These are phyloP conservation scores for Haplographium delicatum DNA, from an alignment of 495 filamentous ascomycete genomes.

Conservation along the genomic window DNA sequence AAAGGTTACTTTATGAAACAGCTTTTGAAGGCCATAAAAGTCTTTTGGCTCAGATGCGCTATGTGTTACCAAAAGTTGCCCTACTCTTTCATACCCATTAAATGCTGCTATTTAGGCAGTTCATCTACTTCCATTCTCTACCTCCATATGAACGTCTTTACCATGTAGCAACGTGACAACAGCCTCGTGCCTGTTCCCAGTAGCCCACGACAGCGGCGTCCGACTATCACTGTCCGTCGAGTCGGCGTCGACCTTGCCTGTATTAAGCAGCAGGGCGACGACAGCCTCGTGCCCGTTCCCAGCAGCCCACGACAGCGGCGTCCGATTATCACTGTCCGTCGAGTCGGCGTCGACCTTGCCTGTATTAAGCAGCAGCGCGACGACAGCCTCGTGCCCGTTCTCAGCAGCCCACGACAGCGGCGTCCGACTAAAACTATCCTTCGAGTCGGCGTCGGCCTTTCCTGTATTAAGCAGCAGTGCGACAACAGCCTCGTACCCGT, in stretches of 20 bases:
- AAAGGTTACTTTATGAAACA: too few relatives aligned
- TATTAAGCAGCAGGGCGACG: slow-evolving; percentile 2
- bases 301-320: slow-evolving; percentile 27
- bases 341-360: slow-evolving; percentile 13
- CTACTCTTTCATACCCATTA: too few relatives aligned
- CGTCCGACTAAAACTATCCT: neutral
- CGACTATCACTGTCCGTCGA: neutral
- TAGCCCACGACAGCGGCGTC: neutral
- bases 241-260: neutral
- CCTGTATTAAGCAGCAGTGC: neutral
- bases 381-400: slow-evolving; percentile 5
- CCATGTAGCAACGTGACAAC: neutral
- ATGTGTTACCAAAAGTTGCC: too few relatives aligned
- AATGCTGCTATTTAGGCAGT: too few relatives aligned
- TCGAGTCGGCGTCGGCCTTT: neutral
- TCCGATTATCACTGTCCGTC: slow-evolving; percentile 20
- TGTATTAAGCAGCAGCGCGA: neutral
- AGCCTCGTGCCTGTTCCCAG: neutral
- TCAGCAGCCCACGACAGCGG: slow-evolving; percentile 1
- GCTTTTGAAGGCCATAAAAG: too few relatives aligned
- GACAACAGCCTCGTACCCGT: neutral
- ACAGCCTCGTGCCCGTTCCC: slow-evolving; percentile 1
- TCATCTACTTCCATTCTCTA: too few relatives aligned
- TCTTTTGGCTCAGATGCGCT: too few relatives aligned
- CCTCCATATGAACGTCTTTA: too few relatives aligned